Evolutionary conservation across 1,284 basidiomycete species (phyloP).

Genomic region (Moesziomyces antarcticus): DNA sequence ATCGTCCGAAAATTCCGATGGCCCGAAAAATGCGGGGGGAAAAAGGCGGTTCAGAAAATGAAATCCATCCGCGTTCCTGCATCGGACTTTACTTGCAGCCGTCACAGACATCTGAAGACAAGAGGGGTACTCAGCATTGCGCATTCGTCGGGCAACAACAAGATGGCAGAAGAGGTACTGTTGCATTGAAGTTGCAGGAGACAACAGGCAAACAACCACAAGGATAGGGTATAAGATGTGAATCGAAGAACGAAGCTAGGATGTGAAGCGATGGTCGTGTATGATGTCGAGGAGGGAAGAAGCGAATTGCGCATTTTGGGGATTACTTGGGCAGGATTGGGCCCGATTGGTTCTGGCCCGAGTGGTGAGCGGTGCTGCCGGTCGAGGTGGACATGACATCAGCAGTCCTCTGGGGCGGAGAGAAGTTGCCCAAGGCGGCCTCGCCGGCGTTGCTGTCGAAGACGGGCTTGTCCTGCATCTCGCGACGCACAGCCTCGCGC

Average conservation of each 20-base stretch:
- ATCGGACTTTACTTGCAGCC: no score
- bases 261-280: neutral
- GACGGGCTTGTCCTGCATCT: constrained; percentile 29
- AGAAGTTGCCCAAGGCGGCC: constrained; percentile 7
- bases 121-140: no score
- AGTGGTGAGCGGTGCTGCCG: constrained; percentile 17
- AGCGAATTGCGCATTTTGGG: no score
- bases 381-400: constrained; percentile 19
- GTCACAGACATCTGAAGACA: no score
- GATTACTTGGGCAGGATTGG: constrained; percentile 27
- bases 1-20: no score
- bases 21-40: no score
- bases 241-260: neutral
- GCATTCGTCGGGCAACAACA: no score
- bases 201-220: neutral
- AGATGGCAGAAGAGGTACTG: no score
- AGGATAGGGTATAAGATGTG: neutral
- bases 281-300: neutral
- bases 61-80: no score
- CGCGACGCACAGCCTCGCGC: constrained; percentile 10
- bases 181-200: neutral
- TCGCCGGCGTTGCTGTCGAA: constrained; percentile 28
- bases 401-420: neutral
- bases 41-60: no score
- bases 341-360: constrained; percentile 3